Evolutionary conservation across 2,329 filamentous ascomycete species (phyloP).

Genomic region (Penicillium sp.): DNA sequence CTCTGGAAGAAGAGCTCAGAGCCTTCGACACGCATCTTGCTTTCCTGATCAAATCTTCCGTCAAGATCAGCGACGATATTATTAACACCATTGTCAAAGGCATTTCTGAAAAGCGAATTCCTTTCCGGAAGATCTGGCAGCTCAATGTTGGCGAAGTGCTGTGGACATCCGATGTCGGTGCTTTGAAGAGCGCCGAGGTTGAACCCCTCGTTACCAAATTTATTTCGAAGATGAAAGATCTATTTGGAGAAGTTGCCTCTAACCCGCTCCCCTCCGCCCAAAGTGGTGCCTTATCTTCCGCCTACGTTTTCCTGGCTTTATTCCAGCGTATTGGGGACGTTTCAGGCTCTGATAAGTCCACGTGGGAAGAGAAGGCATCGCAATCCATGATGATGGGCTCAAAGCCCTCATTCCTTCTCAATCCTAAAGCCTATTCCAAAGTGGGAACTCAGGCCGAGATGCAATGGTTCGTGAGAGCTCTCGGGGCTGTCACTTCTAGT

Average conservation of each 20-base stretch:
- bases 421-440: slow-evolving; percentile 80
- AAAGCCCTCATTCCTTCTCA: slow-evolving; percentile 85
- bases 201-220: slow-evolving; percentile 50
- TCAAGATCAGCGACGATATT: slow-evolving; percentile 63
- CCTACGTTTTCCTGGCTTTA: slow-evolving; percentile 70
- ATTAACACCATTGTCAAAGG: slow-evolving; percentile 76
- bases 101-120: slow-evolving; percentile 76
- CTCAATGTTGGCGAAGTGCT: slow-evolving; percentile 70
- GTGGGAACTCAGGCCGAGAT: slow-evolving; percentile 71
- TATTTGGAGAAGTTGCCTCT: slow-evolving; percentile 72
- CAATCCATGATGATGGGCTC: slow-evolving; percentile 68
- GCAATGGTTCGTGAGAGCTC: slow-evolving; percentile 69
- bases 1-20: slow-evolving; percentile 71
- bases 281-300: slow-evolving; percentile 75
- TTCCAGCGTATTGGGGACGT: slow-evolving; percentile 54
- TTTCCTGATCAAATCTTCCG: slow-evolving; percentile 60
- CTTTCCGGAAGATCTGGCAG: slow-evolving; percentile 76
- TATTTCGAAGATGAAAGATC: slow-evolving; percentile 55
- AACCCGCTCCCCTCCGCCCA: slow-evolving; percentile 80
- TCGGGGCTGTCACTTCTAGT: slow-evolving; percentile 60
- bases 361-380: slow-evolving; percentile 53
- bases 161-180: slow-evolving; percentile 52
- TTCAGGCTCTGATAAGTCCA: slow-evolving; percentile 52
- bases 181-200: slow-evolving; percentile 49
- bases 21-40: slow-evolving; percentile 66